These are phyloP conservation scores for Geopyxis carbonaria DNA, from an alignment of 495 filamentous ascomycete species.

Conservation along the genomic window DNA sequence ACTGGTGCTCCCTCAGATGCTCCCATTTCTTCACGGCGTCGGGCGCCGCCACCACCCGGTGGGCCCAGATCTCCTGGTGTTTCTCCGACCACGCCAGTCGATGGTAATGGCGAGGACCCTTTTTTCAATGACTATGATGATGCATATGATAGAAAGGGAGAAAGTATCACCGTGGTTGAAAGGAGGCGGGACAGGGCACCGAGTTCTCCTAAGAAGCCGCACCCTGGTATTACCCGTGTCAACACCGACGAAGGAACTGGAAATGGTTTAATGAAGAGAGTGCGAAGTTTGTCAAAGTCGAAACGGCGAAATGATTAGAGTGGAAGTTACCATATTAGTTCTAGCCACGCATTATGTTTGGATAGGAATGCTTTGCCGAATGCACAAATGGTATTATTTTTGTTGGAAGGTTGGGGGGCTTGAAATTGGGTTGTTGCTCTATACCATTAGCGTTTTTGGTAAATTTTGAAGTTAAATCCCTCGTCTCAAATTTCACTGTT, in stretches of 20 bases:
- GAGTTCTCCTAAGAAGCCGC: conserved; percentile 18
- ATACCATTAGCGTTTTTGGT: no score
- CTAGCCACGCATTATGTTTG: no score
- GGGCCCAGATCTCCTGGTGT: conserved; percentile 28
- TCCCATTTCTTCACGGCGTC: conserved; percentile 23
- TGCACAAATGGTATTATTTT: no score
- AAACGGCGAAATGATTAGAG: conserved; percentile 21
- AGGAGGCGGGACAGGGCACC: conserved; percentile 18
- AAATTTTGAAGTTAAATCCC: no score
- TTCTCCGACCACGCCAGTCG: conserved; percentile 27
- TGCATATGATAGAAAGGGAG: conserved; percentile 53
- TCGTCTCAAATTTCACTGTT: no score
- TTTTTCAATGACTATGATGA: conserved; percentile 76
- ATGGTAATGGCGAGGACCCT: conserved; percentile 28
- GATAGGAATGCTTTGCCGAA: no score
- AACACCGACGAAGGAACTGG: conserved; percentile 12
- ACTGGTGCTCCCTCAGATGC: conserved; percentile 36
- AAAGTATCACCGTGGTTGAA: conserved; percentile 40
- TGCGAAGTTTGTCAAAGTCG: conserved; percentile 25
- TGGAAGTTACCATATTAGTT: no score
- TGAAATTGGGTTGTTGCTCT: no score
- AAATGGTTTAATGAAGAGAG: conserved; percentile 21
- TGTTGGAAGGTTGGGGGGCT: no score
- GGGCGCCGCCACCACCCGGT: conserved; percentile 20
- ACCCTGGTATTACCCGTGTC: conserved; percentile 1